Base-by-base conservation (phyloP, 352 stramenopile species). In the Globisporangium camurandrum region DNA sequence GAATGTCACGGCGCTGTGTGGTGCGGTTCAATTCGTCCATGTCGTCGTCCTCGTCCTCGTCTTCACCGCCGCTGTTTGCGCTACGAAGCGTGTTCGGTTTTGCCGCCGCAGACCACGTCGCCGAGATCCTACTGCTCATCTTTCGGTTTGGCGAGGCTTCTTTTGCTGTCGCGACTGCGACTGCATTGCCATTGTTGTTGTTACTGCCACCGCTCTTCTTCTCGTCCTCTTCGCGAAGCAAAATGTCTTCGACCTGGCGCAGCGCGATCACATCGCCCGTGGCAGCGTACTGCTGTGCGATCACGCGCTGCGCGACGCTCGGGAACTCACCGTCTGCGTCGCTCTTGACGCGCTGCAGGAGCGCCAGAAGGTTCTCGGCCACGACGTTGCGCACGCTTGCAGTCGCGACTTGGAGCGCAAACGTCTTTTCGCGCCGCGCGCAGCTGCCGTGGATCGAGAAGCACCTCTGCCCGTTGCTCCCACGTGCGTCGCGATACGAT, bases 321-420 rank as follows among this genome's bases (percentile, higher is more conserved):
- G 71, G 71, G 40, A 73, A 83, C 49, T 83, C 67, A 27, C 71
- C 67, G 33, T 83, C 71, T 16, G 49, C 46, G 45, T 79, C 71
- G 34, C 71, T 69, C 38, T 76, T 71, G 50, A 75, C 66, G 34
- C 66, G 56, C 9, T 59, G 54, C 34, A 80, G 38, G 17, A 84
- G 51, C 22, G 59, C 56, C 1, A 72, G 59, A 24, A 84, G 58
- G 46, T 73, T 73, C 39, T 80, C 71, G 0, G 71, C 64, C 8
- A 84, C 24, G 14, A 80, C 59, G 40, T 77, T 80, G 48, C 71
- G 66, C 11, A 84, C 66, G 19, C 44, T 71, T 10, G 55, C 50
- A n/a, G 68, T 63, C 30, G 56, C 53, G 2, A 84, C 68, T 51
- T 84, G 68, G 12, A 80, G 57, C 8, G 61, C 71, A 50, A 84